Conservation (phyloP, 2,329 filamentous ascomycete species). For the Amauroascus verrucosus region DNA sequence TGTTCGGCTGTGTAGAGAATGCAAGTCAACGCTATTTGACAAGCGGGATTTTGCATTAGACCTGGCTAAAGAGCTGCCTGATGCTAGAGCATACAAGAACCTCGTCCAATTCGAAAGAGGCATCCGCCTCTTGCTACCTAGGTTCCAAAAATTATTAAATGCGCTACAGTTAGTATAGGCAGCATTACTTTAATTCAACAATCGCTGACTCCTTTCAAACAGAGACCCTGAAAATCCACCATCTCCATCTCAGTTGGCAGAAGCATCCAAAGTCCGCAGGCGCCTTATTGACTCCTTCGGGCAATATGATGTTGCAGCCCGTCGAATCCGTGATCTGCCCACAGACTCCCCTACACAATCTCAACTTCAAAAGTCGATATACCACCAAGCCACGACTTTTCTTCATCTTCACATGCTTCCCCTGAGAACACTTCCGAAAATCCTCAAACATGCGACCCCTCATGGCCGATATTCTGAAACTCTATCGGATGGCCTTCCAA, state of each 20-base stretch:
- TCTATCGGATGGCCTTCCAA: conserved; percentile 19
- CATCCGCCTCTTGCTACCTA: conserved; percentile 68
- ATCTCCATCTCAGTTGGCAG: conserved; percentile 60
- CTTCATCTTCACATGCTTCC: conserved; percentile 86
- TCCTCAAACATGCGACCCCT: conserved; percentile 53
- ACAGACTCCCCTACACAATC: conserved; percentile 62
- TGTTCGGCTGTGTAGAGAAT: conserved; percentile 85
- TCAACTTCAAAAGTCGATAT: conserved; percentile 68
- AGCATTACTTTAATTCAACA: neutral
- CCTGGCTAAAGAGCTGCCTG: conserved; percentile 55
- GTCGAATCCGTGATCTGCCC: conserved; percentile 67
- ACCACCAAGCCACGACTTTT: conserved; percentile 71
- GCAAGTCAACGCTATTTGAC: conserved; percentile 60
- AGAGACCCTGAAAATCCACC: conserved; percentile 56
- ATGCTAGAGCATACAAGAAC: conserved; percentile 73
- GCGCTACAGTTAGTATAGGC: conserved; percentile 51
- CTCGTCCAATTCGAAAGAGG: conserved; percentile 79
- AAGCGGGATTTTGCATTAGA: conserved; percentile 69
- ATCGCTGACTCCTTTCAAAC: neutral
- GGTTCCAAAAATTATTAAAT: conserved; percentile 67
- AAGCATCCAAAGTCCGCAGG: conserved; percentile 82
- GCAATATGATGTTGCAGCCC: conserved; percentile 75
- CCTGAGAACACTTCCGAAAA: conserved; percentile 60
- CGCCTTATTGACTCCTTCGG: conserved; percentile 78
- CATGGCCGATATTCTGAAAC: conserved; percentile 32